Percentiles rank a stretch among this genome's conserved stretches.
Conservation (phyloP, 768 basidiomycete species). For the Erythrobasidium yunnanense region DNA sequence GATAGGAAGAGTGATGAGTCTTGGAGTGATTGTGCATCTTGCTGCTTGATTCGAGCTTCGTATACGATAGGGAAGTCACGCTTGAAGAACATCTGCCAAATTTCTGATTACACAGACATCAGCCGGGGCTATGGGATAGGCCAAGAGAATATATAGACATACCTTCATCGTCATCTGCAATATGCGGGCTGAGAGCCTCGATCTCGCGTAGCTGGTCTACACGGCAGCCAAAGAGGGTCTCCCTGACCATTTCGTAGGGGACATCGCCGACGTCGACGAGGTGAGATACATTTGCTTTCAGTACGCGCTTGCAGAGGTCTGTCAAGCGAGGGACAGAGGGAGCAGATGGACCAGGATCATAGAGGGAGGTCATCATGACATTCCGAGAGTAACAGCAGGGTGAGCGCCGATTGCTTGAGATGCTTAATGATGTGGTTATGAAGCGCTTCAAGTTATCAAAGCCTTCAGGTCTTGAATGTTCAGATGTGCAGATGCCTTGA, state of each 20-base stretch:
- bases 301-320: constrained; percentile 21
- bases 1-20: constrained; percentile 4
- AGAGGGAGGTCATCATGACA: too few species aligned
- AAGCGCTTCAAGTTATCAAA: background rate
- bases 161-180: constrained; percentile 23
- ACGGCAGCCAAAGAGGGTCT: constrained; percentile 6
- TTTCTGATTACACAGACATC: background rate
- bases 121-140: background rate
- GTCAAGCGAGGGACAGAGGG: constrained; percentile 3
- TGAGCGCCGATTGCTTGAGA: too few species aligned
- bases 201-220: constrained; percentile 19
- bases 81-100: constrained; percentile 26
- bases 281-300: constrained; percentile 10
- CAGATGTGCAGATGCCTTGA: too few species aligned
- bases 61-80: constrained; percentile 23
- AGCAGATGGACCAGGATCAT: background rate
- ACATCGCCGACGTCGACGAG: constrained; percentile 21
- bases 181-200: constrained; percentile 19
- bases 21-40: too few species aligned
- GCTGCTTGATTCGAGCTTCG: background rate
- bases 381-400: too few species aligned
- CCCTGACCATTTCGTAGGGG: constrained; percentile 9
- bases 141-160: background rate
- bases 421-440: background rate
- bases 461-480: background rate